These are phyloP conservation scores for Sporothrix pseudoabietina DNA, from an alignment of 2,329 filamentous ascomycete genomes.

Conservation along the genomic window DNA sequence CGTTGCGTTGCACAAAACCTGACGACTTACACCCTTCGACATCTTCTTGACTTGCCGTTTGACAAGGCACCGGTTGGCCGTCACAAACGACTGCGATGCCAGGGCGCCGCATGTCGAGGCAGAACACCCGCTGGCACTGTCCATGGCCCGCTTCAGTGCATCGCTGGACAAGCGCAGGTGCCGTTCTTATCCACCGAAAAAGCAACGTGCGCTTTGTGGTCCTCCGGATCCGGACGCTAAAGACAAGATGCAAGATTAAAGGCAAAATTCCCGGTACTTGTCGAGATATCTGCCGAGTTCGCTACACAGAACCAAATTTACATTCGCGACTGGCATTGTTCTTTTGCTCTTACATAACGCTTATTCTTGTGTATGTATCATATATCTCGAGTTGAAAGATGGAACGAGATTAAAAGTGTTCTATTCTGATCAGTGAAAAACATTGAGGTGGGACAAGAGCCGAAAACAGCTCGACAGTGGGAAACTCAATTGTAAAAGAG, in stretches of 20 bases:
- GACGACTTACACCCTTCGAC: background rate
- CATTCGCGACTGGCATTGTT: background rate
- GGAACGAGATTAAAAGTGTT: no score
- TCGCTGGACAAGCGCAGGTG: background rate
- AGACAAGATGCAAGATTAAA: background rate
- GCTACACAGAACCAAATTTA: background rate
- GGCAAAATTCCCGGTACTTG: background rate
- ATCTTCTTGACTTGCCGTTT: background rate
- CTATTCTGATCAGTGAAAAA: no score
- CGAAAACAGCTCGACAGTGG: no score
- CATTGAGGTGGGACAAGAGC: no score
- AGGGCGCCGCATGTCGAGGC: background rate
- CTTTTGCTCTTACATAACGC: no score
- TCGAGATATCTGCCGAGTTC: background rate
- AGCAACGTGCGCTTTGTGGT: background rate
- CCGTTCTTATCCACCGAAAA: background rate
- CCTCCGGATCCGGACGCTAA: background rate
- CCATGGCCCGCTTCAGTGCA: conserved; percentile 10
- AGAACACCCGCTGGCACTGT: background rate
- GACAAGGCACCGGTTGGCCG: background rate
- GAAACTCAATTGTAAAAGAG: no score
- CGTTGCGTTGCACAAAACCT: background rate
- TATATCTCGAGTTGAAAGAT: no score
- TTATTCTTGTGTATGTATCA: background rate
- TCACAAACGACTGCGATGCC: conserved; percentile 4